A percentile compares a stretch with the other conserved stretches of the same genome.
Evolutionary conservation across 345 rosid species (phyloP).

Genomic region (Balakata baccata): DNA sequence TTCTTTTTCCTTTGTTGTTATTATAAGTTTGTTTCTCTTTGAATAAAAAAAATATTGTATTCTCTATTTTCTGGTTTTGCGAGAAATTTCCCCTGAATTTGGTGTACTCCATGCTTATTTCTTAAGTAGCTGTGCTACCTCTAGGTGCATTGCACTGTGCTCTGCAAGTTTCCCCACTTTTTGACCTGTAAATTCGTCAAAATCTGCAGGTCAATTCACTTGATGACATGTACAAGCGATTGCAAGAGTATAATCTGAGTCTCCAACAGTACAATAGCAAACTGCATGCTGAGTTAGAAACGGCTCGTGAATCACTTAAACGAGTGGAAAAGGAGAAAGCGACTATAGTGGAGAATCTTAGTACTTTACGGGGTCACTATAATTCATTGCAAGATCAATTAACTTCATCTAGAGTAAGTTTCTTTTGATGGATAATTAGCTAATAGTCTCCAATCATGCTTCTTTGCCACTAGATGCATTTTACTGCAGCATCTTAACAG

Average conservation of each 20-base stretch:
- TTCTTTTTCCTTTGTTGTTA: not conserved
- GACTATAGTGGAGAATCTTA: constrained; percentile 73
- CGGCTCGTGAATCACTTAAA: constrained; percentile 50
- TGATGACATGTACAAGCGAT: constrained; percentile 67
- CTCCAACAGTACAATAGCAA: constrained; percentile 79
- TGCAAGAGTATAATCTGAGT: constrained; percentile 78
- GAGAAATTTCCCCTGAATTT: not conserved
- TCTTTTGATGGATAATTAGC: not conserved
- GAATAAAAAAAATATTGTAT: too few species aligned
- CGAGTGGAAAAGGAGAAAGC: constrained; percentile 76
- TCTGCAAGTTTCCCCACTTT: not conserved
- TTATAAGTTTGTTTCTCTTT: not conserved
- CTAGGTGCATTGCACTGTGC: not conserved
- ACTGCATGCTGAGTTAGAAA: constrained; percentile 62
- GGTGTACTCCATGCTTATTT: not conserved
- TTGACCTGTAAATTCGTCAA: constrained; percentile 6
- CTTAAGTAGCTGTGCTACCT: not conserved
- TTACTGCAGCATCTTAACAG: not conserved
- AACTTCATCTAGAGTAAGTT: constrained; percentile 57
- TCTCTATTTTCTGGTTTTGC: not conserved
- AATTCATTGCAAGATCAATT: constrained; percentile 80
- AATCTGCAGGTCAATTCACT: constrained; percentile 54
- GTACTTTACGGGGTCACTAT: constrained; percentile 76
- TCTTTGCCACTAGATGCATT: not conserved
- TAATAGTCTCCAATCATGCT: not conserved